Percentiles rank a stretch among this genome's conserved stretches.
These are phyloP conservation scores for Penicillium oxalicum DNA, from an alignment of 2,329 filamentous ascomycete species.

Conservation along the genomic window DNA sequence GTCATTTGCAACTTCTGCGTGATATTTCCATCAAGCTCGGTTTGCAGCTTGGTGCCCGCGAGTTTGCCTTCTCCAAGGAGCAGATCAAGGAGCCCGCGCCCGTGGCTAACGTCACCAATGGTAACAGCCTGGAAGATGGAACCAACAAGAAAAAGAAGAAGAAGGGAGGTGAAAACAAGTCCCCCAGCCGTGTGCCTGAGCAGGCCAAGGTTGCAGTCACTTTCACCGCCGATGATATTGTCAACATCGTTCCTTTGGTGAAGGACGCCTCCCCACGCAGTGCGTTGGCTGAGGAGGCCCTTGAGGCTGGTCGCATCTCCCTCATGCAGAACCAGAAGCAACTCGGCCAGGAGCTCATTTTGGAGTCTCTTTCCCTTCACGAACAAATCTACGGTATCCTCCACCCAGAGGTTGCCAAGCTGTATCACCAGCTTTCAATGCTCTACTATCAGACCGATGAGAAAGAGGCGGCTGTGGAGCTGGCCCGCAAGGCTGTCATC, in stretches of 20 bases:
- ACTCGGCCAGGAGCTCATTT: constrained; percentile 85
- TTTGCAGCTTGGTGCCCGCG: constrained; percentile 74
- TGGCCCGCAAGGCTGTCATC: constrained; percentile 93
- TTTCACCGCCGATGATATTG: constrained; percentile 76
- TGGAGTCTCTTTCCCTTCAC: constrained; percentile 93
- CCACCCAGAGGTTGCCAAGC: constrained; percentile 89
- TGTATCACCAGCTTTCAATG: constrained; percentile 93
- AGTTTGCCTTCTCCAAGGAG: constrained; percentile 61
- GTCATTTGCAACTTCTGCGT: constrained; percentile 77
- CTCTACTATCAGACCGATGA: constrained; percentile 97
- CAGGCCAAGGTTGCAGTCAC: constrained; percentile 49
- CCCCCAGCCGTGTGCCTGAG: constrained; percentile 41
- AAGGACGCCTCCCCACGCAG: constrained; percentile 93
- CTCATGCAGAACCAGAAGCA: constrained; percentile 92
- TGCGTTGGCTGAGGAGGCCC: constrained; percentile 84
- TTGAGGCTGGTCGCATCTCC: constrained; percentile 95
- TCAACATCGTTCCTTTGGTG: constrained; percentile 89
- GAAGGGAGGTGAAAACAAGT: constrained; percentile 47
- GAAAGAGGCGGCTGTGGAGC: constrained; percentile 89
- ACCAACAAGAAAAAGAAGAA: constrained; percentile 56
- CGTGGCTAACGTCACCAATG: constrained; percentile 34
- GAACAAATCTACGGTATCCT: constrained; percentile 98
- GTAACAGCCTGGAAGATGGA: constrained; percentile 32
- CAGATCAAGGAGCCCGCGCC: constrained; percentile 32
- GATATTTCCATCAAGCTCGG: constrained; percentile 86